Percentiles rank a stretch among this genome's conserved stretches.
Evolutionary conservation across 352 stramenopile species (phyloP).

Genomic region (Pythium phragmiticola): DNA sequence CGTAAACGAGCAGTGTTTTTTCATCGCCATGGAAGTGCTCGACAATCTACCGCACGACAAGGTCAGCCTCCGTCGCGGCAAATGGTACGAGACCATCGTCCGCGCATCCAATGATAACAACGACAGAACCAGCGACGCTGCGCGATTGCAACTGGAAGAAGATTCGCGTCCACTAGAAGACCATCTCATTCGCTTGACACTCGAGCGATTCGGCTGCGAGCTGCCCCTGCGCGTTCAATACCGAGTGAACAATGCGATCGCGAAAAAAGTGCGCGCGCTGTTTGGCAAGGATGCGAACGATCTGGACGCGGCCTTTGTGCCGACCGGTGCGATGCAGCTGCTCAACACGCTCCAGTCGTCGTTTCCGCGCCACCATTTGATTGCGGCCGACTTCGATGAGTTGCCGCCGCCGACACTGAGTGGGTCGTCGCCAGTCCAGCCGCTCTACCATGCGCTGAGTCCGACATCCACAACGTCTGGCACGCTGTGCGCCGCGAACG

Average conservation of each 20-base stretch:
- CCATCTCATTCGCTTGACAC: slow-evolving; percentile 69
- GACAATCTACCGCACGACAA: slow-evolving; percentile 93
- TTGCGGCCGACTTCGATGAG: slow-evolving; percentile 88
- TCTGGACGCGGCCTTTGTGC: slow-evolving; percentile 81
- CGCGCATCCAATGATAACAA: slow-evolving; percentile 25
- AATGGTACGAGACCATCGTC: slow-evolving; percentile 78
- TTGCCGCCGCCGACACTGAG: slow-evolving; percentile 72
- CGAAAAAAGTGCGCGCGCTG: slow-evolving; percentile 46
- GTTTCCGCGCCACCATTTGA: slow-evolving; percentile 85
- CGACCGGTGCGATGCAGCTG: slow-evolving; percentile 85
- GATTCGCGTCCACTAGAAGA: slow-evolving; percentile 52
- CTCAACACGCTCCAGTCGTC: slow-evolving; percentile 73
- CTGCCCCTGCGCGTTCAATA: slow-evolving; percentile 64
- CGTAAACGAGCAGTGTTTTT: slow-evolving; percentile 64
- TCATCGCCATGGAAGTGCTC: slow-evolving; percentile 87
- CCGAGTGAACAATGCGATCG: slow-evolving; percentile 53
- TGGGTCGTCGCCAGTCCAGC: slow-evolving; percentile 43
- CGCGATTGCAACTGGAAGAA: slow-evolving; percentile 39
- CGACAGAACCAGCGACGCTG: not conserved
- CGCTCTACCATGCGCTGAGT: slow-evolving; percentile 61
- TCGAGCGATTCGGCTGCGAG: slow-evolving; percentile 72
- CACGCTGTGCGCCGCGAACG: slow-evolving; percentile 76
- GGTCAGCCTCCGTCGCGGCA: slow-evolving; percentile 64
- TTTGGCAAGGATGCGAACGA: slow-evolving; percentile 48
- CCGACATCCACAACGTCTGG: slow-evolving; percentile 63